Evolutionary conservation across 352 stramenopile genomes (phyloP).

Genomic region (Plasmopara halstedii): DNA sequence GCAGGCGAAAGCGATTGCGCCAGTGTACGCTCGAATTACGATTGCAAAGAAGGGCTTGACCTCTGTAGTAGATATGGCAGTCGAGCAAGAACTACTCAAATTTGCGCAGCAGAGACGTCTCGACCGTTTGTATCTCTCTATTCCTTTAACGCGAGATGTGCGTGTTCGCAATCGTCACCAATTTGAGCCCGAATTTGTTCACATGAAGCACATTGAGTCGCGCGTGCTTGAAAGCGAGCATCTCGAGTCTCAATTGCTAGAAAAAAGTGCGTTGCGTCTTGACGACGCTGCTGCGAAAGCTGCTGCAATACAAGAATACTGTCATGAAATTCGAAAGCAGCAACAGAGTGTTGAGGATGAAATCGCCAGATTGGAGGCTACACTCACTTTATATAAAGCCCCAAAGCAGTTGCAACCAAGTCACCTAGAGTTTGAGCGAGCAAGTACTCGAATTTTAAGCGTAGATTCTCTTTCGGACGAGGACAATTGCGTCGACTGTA

Average conservation of each 20-base stretch:
- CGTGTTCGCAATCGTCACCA: slow-evolving; percentile 32
- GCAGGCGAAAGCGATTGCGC: slow-evolving; percentile 16
- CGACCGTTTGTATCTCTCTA: slow-evolving; percentile 43
- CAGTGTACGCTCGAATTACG: slow-evolving; percentile 37
- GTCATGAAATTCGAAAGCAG: slow-evolving; percentile 22
- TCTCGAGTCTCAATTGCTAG: slow-evolving; percentile 55
- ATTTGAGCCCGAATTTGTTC: slow-evolving; percentile 47
- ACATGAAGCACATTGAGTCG: slow-evolving; percentile 54
- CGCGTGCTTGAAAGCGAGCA: slow-evolving; percentile 41
- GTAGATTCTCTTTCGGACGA: slow-evolving; percentile 13
- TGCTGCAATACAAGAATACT: slow-evolving; percentile 27
- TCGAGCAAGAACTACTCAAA: slow-evolving; percentile 48
- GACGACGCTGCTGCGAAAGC: slow-evolving; percentile 39
- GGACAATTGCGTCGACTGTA: slow-evolving; percentile 2
- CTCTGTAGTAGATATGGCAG: slow-evolving; percentile 38
- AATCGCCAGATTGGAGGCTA: slow-evolving; percentile 16
- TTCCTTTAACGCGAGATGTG: slow-evolving; percentile 28
- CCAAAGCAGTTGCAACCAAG: slow-evolving; percentile 27
- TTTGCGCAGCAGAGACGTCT: slow-evolving; percentile 37
- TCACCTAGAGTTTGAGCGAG: slow-evolving; percentile 29
- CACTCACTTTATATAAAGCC: slow-evolving; percentile 14
- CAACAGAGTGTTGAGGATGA: slow-evolving; percentile 27
- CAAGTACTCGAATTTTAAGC: slow-evolving; percentile 27
- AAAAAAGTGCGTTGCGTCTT: slow-evolving; percentile 48
- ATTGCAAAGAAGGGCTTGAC: slow-evolving; percentile 50